phyloP scores from a whole-genome alignment of 768 basidiomycete genomes.

The Termitomyces sp. region DNA sequence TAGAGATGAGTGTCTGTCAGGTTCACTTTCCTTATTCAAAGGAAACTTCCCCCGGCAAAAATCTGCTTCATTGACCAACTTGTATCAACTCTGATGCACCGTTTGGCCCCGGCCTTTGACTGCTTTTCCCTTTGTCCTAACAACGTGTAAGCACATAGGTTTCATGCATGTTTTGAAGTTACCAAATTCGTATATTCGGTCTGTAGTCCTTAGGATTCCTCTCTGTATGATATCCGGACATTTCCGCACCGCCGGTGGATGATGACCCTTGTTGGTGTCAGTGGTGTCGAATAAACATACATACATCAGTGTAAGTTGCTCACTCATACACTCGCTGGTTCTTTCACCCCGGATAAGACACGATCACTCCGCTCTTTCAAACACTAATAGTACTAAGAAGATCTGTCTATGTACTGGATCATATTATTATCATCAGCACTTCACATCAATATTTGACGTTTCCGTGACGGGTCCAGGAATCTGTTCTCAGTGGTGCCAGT shows the following conservation, averaged over 20 bases:
- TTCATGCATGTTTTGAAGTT: not conserved
- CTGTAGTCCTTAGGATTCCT: not conserved
- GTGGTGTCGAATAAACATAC: no score
- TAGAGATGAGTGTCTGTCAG: no score
- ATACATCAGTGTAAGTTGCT: no score
- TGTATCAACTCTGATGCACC: not conserved
- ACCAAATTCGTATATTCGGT: not conserved
- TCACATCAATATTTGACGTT: slow-evolving; percentile 13
- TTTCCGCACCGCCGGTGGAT: slow-evolving; percentile 2
- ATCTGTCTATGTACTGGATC: slow-evolving; percentile 6
- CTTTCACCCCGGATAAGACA: slow-evolving; percentile 8
- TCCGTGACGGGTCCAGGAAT: slow-evolving; percentile 1
- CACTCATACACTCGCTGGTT: not conserved
- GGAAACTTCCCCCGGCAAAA: not conserved
- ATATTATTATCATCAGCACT: slow-evolving; percentile 1
- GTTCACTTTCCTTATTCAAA: not conserved
- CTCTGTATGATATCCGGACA: slow-evolving; percentile 4
- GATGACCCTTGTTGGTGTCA: not conserved
- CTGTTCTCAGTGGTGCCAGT: not conserved
- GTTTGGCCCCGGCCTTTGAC: no score
- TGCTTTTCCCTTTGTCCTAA: not conserved
- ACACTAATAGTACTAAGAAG: not conserved
- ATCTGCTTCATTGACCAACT: not conserved
- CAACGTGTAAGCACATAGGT: not conserved
- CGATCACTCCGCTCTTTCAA: not conserved